These are phyloP conservation scores for Debaryomyces nepalensis DNA, from an alignment of 1,139 yeast genomes.

Conservation along the genomic window DNA sequence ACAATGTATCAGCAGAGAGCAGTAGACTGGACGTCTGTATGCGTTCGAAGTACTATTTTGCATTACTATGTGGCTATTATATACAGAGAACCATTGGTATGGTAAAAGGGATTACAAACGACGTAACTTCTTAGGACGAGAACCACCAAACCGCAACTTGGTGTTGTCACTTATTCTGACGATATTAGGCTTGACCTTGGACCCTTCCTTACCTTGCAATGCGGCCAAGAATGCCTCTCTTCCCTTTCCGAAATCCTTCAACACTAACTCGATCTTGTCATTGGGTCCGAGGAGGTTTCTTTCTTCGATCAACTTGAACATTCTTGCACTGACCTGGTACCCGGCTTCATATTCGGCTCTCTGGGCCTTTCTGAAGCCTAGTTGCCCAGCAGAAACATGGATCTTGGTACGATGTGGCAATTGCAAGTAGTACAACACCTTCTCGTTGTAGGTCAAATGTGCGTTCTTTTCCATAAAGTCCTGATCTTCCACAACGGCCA, in stretches of 20 bases:
- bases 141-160: constrained; percentile 89
- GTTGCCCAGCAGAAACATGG: constrained; percentile 70
- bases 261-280: constrained; percentile 69
- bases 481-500: constrained; percentile 70
- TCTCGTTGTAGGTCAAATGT: constrained; percentile 66
- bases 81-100: constrained; percentile 13
- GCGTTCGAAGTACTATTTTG: constrained; percentile 3
- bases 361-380: constrained; percentile 78
- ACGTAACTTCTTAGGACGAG: constrained; percentile 80
- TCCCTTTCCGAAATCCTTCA: constrained; percentile 87
- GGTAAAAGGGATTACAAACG: constrained; percentile 54
- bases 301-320: constrained; percentile 73
- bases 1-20: no score
- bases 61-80: constrained; percentile 11
- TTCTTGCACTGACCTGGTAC: constrained; percentile 79
- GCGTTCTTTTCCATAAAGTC: constrained; percentile 62
- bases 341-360: constrained; percentile 94
- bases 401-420: constrained; percentile 77
- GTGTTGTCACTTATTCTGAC: constrained; percentile 78
- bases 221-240: constrained; percentile 87
- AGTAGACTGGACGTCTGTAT: background rate
- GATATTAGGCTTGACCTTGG: constrained; percentile 62
- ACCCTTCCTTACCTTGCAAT: constrained; percentile 88
- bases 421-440: constrained; percentile 76
- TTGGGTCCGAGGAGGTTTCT: constrained; percentile 53